Percentiles rank a stretch among this genome's conserved stretches.
phyloP scores from a whole-genome alignment of 768 basidiomycete genomes.

The Collybia nuda region DNA sequence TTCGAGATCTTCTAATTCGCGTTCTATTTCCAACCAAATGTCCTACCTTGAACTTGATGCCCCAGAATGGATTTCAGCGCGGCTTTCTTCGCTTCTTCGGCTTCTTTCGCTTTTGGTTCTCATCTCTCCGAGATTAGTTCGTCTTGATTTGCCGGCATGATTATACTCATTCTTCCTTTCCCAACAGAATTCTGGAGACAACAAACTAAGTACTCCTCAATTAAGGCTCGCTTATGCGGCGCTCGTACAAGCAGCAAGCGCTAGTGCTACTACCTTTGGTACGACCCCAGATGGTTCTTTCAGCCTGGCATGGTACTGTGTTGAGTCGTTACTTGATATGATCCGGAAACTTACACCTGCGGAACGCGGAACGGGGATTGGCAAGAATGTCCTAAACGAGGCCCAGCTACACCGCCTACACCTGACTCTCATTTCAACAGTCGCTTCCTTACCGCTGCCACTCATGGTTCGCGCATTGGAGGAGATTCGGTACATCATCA shows the following conservation, averaged over 20 bases:
- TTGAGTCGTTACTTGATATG: constrained; percentile 52
- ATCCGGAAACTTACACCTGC: constrained; percentile 34
- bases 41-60: neutral
- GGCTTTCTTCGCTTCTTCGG: neutral
- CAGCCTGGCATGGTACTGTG: constrained; percentile 68
- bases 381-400: constrained; percentile 8
- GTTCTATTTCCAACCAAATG: neutral
- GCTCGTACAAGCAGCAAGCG: constrained; percentile 60
- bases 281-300: constrained; percentile 24
- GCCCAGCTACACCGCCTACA: constrained; percentile 54
- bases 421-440: constrained; percentile 61
- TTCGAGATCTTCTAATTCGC: neutral
- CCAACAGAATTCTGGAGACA: constrained; percentile 61
- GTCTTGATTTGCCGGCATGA: constrained; percentile 7
- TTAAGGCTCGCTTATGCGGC: constrained; percentile 75
- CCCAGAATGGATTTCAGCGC: neutral
- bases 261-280: constrained; percentile 26
- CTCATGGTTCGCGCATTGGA: constrained; percentile 58
- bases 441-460: constrained; percentile 58
- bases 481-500: constrained; percentile 38
- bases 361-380: constrained; percentile 18
- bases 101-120: neutral
- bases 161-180: constrained; percentile 7
- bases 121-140: neutral
- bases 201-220: constrained; percentile 60